Percentiles rank a stretch among this genome's conserved stretches.
phyloP scores from a whole-genome alignment of 2,329 filamentous ascomycete species.

The Periconia digitata region DNA sequence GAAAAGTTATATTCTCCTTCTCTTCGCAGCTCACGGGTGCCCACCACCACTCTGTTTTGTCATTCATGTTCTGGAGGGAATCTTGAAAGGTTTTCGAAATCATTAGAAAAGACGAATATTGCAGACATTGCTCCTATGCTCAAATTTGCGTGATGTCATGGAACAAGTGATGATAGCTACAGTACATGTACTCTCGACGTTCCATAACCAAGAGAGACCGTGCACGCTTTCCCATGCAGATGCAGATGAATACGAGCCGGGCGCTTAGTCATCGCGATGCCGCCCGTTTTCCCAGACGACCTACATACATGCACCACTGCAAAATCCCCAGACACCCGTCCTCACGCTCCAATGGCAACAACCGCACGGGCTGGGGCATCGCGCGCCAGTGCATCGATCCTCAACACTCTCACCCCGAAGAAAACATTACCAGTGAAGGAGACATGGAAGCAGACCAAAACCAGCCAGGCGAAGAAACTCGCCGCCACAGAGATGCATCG shows the following conservation, averaged over 20 bases:
- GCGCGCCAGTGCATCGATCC: constrained; percentile 3
- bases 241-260: no score
- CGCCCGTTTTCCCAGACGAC: background rate
- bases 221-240: no score
- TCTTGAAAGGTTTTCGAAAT: no score
- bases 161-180: no score
- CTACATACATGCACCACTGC: constrained; percentile 2
- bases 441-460: background rate
- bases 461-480: constrained; percentile 9
- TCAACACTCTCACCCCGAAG: background rate
- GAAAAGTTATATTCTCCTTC: background rate
- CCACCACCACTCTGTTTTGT: no score
- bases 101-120: no score
- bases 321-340: constrained; percentile 9
- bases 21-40: background rate
- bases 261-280: constrained; percentile 2
- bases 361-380: constrained; percentile 58
- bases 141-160: no score
- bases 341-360: constrained; percentile 55
- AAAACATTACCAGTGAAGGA: background rate
- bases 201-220: no score
- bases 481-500: constrained; percentile 13
- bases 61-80: no score
- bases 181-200: no score
- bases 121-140: no score